These are phyloP conservation scores for Fusarium decemcellulare DNA, from an alignment of 2,329 filamentous ascomycete genomes.

Conservation along the genomic window DNA sequence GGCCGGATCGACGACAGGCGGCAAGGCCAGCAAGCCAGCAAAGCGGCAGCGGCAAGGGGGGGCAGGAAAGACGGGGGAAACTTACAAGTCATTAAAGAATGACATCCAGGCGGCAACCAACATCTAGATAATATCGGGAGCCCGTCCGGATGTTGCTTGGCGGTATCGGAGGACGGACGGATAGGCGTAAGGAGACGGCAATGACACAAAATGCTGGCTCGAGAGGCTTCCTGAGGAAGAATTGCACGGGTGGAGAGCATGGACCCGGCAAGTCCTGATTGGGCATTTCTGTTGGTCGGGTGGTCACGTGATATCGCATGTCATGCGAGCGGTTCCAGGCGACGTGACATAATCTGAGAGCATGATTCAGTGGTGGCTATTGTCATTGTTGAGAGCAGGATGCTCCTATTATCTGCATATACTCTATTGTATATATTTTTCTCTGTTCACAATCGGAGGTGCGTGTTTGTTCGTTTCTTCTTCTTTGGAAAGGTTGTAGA, in stretches of 20 bases:
- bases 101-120: conserved; percentile 54
- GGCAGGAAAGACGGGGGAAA: conserved; percentile 50
- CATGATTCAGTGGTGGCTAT: no score
- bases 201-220: conserved; percentile 51
- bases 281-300: conserved; percentile 3
- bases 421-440: no score
- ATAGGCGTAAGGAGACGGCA: conserved; percentile 52
- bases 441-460: no score
- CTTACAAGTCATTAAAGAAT: conserved; percentile 67
- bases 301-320: conserved; percentile 36
- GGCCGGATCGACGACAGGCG: conserved; percentile 55
- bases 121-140: conserved; percentile 44
- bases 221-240: conserved; percentile 53
- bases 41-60: conserved; percentile 45
- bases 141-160: conserved; percentile 43
- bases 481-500: no score
- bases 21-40: conserved; percentile 52
- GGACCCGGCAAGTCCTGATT: conserved; percentile 44
- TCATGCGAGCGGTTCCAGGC: no score
- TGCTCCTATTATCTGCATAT: no score
- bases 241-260: conserved; percentile 47
- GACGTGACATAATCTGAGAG: no score
- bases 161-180: conserved; percentile 47
- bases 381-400: no score
- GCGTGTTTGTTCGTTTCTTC: no score